phyloP scores from a whole-genome alignment of 352 stramenopile genomes.

The Thraustotheca clavata region DNA sequence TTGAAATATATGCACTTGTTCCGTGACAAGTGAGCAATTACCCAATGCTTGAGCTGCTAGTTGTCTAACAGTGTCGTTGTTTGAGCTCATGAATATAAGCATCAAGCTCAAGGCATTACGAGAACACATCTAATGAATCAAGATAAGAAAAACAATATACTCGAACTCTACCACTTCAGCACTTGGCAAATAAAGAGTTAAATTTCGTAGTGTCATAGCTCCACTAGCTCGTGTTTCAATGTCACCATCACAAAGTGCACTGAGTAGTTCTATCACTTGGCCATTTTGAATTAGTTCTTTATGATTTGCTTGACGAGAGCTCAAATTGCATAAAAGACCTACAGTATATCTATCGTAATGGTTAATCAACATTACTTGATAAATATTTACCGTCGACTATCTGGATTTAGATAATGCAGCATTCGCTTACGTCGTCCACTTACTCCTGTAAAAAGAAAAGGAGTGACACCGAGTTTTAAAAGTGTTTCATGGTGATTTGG shows the following conservation, averaged over 20 bases:
- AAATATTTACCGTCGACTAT: constrained; percentile 13
- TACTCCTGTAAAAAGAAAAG: constrained; percentile 51
- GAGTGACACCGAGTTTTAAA: constrained; percentile 58
- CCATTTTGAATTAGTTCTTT: constrained; percentile 62
- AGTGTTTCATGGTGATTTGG: constrained; percentile 58
- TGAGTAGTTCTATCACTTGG: constrained; percentile 57
- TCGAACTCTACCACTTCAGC: constrained; percentile 43
- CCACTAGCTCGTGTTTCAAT: constrained; percentile 56
- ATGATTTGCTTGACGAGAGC: constrained; percentile 67
- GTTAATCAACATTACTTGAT: neutral
- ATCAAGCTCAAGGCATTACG: constrained; percentile 55
- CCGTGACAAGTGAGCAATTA: constrained; percentile 67
- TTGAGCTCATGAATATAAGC: constrained; percentile 42
- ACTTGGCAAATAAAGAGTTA: constrained; percentile 62
- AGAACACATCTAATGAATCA: constrained; percentile 34
- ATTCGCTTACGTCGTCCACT: constrained; percentile 24
- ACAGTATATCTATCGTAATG: constrained; percentile 33
- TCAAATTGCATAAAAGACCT: constrained; percentile 68
- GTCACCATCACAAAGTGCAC: constrained; percentile 60
- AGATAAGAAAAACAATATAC: neutral
- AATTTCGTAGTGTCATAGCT: constrained; percentile 61
- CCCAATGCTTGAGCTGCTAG: constrained; percentile 57
- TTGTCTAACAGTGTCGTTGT: constrained; percentile 44
- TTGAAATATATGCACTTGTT: constrained; percentile 62
- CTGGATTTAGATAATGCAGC: constrained; percentile 12